Evolutionary conservation across 1,284 basidiomycete species (phyloP).

Genomic region (Laetiporus sulphureus): DNA sequence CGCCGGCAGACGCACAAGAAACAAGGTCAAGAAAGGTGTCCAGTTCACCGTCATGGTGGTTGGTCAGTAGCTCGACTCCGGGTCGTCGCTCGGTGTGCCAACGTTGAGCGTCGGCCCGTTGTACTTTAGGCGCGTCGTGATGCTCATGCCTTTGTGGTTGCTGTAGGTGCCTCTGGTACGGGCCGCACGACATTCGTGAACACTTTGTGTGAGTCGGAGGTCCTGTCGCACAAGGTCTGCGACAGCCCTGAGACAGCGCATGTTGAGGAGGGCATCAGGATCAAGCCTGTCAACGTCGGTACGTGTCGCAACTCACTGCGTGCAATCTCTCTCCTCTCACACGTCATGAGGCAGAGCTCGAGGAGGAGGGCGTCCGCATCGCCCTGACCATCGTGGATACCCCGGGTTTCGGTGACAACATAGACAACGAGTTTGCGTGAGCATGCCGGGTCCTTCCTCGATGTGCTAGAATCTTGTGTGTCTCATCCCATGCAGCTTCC

Average conservation of each 20-base stretch:
- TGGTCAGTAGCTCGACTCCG: constrained; percentile 44
- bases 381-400: constrained; percentile 98
- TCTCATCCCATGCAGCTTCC: constrained; percentile 54
- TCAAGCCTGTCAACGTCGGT: constrained; percentile 95
- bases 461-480: background rate
- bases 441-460: constrained; percentile 28
- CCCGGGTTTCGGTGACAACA: constrained; percentile 97
- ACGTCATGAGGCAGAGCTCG: constrained; percentile 65
- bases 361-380: constrained; percentile 98
- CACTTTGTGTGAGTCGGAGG: constrained; percentile 93
- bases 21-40: constrained; percentile 96
- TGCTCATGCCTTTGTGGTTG: constrained; percentile 5
- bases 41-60: constrained; percentile 73
- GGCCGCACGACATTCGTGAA: constrained; percentile 98
- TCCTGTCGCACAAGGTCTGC: constrained; percentile 79
- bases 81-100: constrained; percentile 12
- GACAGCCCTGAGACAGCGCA: constrained; percentile 89
- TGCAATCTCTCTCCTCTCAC: background rate
- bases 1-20: constrained; percentile 81
- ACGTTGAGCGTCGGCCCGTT: constrained; percentile 11
- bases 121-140: constrained; percentile 5
- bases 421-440: constrained; percentile 97
- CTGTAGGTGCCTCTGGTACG: constrained; percentile 86
- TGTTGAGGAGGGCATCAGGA: constrained; percentile 90
- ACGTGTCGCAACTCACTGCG: constrained; percentile 27